These are phyloP conservation scores for Venturia nashicola DNA, from an alignment of 2,329 filamentous ascomycete genomes.

Conservation along the genomic window DNA sequence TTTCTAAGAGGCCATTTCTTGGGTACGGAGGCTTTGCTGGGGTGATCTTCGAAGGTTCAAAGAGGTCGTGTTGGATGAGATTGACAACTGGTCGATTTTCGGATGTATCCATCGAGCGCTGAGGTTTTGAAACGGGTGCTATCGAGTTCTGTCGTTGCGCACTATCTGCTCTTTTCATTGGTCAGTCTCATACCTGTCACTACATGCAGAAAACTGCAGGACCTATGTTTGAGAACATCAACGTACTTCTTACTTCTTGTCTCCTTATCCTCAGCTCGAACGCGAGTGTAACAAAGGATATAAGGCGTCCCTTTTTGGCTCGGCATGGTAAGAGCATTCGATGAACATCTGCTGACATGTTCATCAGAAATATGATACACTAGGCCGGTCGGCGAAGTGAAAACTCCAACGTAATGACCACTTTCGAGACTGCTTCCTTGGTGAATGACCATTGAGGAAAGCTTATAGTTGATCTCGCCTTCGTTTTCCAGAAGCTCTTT, in stretches of 20 bases:
- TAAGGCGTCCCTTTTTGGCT: neutral
- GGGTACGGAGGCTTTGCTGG: neutral
- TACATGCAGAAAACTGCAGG: neutral
- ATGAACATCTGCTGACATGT: neutral
- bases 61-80: neutral
- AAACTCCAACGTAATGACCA: conserved; percentile 1
- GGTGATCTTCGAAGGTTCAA: neutral
- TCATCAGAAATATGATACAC: neutral
- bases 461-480: neutral
- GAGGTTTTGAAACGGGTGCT: neutral
- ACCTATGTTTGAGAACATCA: neutral
- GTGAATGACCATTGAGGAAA: neutral
- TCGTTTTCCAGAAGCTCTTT: neutral
- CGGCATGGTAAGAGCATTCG: neutral
- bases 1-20: neutral
- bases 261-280: neutral
- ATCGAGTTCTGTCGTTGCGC: neutral
- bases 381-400: neutral
- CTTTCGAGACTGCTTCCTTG: neutral
- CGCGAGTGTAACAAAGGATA: neutral
- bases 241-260: neutral
- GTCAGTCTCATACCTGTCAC: neutral
- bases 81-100: neutral
- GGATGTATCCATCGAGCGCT: neutral
- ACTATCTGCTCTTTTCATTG: neutral